These are phyloP conservation scores for Gigaspora rosea DNA, from an alignment of 192 early-diverging fungal species.

Conservation along the genomic window DNA sequence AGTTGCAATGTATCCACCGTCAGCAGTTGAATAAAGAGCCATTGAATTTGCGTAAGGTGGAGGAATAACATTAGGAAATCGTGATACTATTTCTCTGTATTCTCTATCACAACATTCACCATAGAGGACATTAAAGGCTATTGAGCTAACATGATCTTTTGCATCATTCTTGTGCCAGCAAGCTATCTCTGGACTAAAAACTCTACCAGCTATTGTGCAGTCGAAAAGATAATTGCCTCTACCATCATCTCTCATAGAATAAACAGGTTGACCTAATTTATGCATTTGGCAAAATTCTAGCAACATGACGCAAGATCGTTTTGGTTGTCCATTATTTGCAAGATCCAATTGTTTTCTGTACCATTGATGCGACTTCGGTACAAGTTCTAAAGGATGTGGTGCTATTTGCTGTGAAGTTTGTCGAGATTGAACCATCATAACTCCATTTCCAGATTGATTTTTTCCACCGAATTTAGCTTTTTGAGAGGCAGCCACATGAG, in stretches of 20 bases:
- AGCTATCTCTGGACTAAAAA: neutral
- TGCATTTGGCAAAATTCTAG: constrained; percentile 26
- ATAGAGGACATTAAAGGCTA: constrained; percentile 14
- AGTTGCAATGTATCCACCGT: too few relatives aligned
- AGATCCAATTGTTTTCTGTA: neutral
- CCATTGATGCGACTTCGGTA: constrained; percentile 3
- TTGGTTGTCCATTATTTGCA: neutral
- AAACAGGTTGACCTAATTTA: constrained; percentile 18
- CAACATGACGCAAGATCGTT: constrained; percentile 12
- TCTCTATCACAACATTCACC: constrained; percentile 11
- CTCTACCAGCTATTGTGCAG: neutral
- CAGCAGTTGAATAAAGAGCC: too few relatives aligned
- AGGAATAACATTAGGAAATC: neutral
- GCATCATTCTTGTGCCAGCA: constrained; percentile 22
- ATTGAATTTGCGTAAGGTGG: too few relatives aligned
- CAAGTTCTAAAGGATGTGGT: constrained; percentile 11
- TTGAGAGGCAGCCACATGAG: neutral
- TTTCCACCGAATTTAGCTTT: neutral
- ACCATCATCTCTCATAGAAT: constrained; percentile 6
- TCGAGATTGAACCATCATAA: neutral
- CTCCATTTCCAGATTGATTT: neutral
- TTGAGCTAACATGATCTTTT: neutral
- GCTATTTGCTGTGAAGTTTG: neutral
- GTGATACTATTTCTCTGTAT: neutral
- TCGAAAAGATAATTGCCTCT: constrained; percentile 19